Base-by-base conservation (phyloP, 1,284 basidiomycete genomes). In the Tilletia indica region DNA sequence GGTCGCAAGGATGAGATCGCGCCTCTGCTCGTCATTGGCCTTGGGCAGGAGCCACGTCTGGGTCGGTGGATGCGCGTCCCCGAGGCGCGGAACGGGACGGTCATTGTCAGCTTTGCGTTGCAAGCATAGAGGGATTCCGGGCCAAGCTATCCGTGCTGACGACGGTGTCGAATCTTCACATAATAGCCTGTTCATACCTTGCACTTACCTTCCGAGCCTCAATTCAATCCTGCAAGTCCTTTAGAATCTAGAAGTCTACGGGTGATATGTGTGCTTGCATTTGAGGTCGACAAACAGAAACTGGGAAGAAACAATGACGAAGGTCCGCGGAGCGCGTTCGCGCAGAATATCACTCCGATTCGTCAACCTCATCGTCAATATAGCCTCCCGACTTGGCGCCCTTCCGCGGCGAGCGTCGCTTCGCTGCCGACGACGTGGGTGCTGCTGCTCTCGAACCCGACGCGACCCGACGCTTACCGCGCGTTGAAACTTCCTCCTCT, bases 41-140 rank as follows among this genome's bases (percentile, higher is more conserved):
- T 95, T 1, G 93, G 92, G 0, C 91, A 94, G 81, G 96, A 99
- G 84, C 93, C 91, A 78, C 89, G 92, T 70, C 85, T 95, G 38
- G 96, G 95, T 8, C 87, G 97, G 72, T 99, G 96, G 96, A 85
- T 93, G 78, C 89, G 87, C 68, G 80, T 92, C 72, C 92, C 92
- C 39, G 89, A 90, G 0, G 89, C 88, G 0, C 87, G 87, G 78
- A 97, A 96, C 82, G 90, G 90, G 6, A 87, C 92, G 0, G 80
- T 93, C 38, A 89, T 94, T 19, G 87, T 90, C n/a, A 64, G 36
- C 61, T 64, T 64, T 42, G 36, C 34, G 34, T 45, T 45, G 42
- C 42, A 45, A 45, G 42, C 42, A 14, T 45, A 14, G 14, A 45
- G 14, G 14, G 14, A 45, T 14, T 8, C 42, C 9, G 42, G 14